Evolutionary conservation across 257 asterid genomes (phyloP), one percentile per base, ranked within the genome.

Genomic region (Solanum sejunctum): DNA sequence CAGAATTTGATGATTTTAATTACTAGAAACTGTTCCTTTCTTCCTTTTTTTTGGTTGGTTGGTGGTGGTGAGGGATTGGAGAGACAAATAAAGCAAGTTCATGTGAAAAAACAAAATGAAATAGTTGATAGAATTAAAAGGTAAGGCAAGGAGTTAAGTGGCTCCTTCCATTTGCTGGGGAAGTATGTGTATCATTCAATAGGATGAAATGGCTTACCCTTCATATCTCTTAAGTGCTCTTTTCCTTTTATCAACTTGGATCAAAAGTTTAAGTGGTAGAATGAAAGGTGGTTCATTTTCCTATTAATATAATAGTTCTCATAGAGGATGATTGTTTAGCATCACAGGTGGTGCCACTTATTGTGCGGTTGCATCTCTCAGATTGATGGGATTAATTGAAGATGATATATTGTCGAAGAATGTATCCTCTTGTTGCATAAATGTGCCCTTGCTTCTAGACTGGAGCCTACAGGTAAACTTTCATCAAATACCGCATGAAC

Each of bases 311-410:
- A 63, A 80, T 82, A 64, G 83, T 91, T 84, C 94, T 94, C 89
- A 92, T 69, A 90, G 92, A 89, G 87, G 88, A 85, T 90, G 88
- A 83, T 89, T 91, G 83, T 89, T 90, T 95, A 93, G 97, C 92
- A 90, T 92, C 89, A 82, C 98, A 97, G 99, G 99, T 89, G 99
- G 99, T 84, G 99, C 93, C 92, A 97, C 98, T 20, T 97, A 92
- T 84, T 97, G 99, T 89, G 99, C 99, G 83, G 96, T 95, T 90
- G 96, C 99, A 26, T 93, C 98, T 87, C 98, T 97, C 83, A 92
- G 88, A 85, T 93, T 97, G 89, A 95, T 97, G 98, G 99, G 97
- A 82, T 95, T 88, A 89, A 83, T 97, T 45, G 96, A 90, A 85
- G 95, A 95, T 51, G 97, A 91, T 86, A 47, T 88, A 56, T 84